Evolutionary conservation across 768 basidiomycete genomes (phyloP).

Genomic region (Leccinellum albellum): DNA sequence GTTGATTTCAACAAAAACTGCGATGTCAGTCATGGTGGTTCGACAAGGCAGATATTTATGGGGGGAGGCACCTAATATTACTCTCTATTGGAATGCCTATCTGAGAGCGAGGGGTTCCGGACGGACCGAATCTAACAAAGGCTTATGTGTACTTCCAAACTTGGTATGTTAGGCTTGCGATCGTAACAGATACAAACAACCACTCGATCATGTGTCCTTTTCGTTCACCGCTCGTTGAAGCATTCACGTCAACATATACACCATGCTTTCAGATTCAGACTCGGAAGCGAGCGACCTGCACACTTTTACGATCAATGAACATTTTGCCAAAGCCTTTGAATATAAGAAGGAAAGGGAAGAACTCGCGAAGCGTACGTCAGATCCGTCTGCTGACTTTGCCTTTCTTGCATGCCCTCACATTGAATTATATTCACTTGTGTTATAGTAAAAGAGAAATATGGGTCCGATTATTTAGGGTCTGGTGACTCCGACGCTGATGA

Average conservation of each 20-base stretch:
- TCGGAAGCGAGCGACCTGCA: conserved; percentile 41
- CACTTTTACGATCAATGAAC: conserved; percentile 65
- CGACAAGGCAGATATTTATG: no score
- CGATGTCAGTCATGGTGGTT: no score
- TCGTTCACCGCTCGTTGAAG: neutral
- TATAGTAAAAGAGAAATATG: conserved; percentile 84
- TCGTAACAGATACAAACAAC: conserved; percentile 20
- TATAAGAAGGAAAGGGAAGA: conserved; percentile 84
- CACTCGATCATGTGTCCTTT: neutral
- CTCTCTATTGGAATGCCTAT: neutral
- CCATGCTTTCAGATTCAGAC: conserved; percentile 51
- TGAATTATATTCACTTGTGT: neutral
- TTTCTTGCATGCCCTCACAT: neutral
- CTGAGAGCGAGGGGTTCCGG: no score
- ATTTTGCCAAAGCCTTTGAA: conserved; percentile 79
- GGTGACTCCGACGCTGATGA: conserved; percentile 27
- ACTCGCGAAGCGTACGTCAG: conserved; percentile 62
- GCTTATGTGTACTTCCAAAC: no score
- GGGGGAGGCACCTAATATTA: neutral
- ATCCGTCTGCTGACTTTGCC: neutral
- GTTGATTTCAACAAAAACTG: no score
- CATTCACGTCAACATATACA: neutral
- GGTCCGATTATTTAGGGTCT: conserved; percentile 55
- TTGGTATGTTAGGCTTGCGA: conserved; percentile 4
- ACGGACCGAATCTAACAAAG: no score